Base-by-base conservation (phyloP, 495 filamentous ascomycete species). In the Neurospora hispaniola region DNA sequence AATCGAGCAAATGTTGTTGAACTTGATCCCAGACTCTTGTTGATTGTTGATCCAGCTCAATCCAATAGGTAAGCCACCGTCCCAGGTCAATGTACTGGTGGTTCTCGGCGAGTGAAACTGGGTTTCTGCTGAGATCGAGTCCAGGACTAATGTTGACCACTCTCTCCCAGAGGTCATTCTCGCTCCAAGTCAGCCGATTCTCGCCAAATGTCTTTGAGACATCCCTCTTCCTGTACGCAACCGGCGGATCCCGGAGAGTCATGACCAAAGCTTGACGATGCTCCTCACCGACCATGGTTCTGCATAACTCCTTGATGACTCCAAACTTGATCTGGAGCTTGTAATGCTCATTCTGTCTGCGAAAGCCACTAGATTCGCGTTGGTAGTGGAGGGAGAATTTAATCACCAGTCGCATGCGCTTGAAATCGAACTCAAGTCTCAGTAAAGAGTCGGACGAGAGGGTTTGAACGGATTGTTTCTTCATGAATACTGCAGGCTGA, bases 51-150 rank as follows among this genome's bases (percentile, higher is more conserved):
- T 80, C 70, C 70, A 94, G 85, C 2, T 80, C 77, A 18, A 93
- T 78, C 62, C 85, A 82, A 76, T 92, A 92, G 5, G 89, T 90
- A 18, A 87, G 92, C 91, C 92, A 94, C 40, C 88, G 86, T 38
- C 94, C 94, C 71, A 96, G 88, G 81, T 98, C 92, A 71, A 97
- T 89, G 39, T 90, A 80, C 8, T 89, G 84, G 12, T 82, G 80
- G 8, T 78, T 73, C 59, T 88, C 90, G 5, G 83, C 87, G 14
- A 94, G 80, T 9, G 85, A 86, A 0, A 93, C 81, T 7, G 78
- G 73, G 14, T 20, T 27, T 0, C 86, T 80, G 2, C 79, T 70
- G 14, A 71, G 71, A 18, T 77, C 77, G n/a, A 73, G 76, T 38
- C 77, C 69, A 0, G 82, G 80, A 72, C 87, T 80, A 62, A 98